phyloP scores from a whole-genome alignment of 306 rosid species.

The Glycine latifolia region DNA sequence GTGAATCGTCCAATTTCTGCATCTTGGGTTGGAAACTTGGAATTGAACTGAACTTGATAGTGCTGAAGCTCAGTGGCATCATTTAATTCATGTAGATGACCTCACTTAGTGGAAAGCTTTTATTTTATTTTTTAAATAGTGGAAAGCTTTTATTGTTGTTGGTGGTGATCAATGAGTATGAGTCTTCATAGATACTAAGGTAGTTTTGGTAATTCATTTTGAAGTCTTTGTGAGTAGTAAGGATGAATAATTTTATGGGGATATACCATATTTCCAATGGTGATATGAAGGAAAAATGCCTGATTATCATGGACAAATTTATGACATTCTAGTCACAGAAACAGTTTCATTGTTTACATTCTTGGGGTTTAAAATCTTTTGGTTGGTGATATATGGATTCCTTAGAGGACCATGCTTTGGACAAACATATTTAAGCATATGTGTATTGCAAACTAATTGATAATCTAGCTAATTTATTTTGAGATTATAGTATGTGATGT shows the following conservation, averaged over 20 bases:
- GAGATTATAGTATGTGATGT: too few species aligned
- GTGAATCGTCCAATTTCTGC: too few species aligned
- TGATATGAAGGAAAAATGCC: too few species aligned
- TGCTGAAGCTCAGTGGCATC: neutral
- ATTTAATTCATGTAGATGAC: neutral
- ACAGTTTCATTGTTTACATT: constrained; percentile 2
- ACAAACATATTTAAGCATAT: neutral
- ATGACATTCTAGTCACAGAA: neutral
- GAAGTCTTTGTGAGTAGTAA: neutral
- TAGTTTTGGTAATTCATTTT: too few species aligned
- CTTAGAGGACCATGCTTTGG: neutral
- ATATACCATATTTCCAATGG: neutral
- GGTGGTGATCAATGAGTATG: neutral
- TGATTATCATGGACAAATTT: too few species aligned
- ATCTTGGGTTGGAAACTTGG: too few species aligned
- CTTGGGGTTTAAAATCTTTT: neutral
- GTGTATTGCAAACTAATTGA: constrained; percentile 9
- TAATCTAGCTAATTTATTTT: constrained; percentile 7
- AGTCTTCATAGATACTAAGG: neutral
- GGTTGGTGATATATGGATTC: constrained; percentile 4
- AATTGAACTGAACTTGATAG: too few species aligned
- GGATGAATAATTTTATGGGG: neutral
- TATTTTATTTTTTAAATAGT: too few species aligned
- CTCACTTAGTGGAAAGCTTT: neutral
- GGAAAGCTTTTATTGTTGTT: neutral